A percentile compares a stretch with the other conserved stretches of the same genome.
Evolutionary conservation across 106 monocot species (phyloP).

Genomic region (Triglochin maritima): DNA sequence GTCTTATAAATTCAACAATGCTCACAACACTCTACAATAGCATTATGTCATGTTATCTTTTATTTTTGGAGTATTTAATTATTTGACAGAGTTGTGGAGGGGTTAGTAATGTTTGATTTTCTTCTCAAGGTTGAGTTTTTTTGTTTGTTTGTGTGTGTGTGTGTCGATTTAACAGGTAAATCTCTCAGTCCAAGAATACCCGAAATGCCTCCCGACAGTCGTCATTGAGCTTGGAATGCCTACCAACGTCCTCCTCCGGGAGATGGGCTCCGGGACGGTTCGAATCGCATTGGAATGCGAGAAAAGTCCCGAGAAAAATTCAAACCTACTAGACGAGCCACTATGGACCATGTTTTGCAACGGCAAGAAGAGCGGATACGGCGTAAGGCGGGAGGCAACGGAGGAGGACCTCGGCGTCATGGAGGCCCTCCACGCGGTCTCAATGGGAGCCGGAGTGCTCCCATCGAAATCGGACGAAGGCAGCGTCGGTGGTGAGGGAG

Average conservation of each 20-base stretch:
- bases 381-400: slow-evolving; percentile 42
- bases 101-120: no score
- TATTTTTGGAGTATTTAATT: no score
- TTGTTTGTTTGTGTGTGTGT: no score
- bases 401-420: slow-evolving; percentile 55
- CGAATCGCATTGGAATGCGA: slow-evolving; percentile 91
- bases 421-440: slow-evolving; percentile 72
- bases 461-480: slow-evolving; percentile 25
- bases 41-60: no score
- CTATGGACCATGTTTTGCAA: slow-evolving; percentile 70
- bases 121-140: no score
- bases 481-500: slow-evolving; percentile 29
- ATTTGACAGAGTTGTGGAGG: no score
- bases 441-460: slow-evolving; percentile 91
- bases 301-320: slow-evolving; percentile 35
- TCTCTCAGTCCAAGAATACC: slow-evolving; percentile 58
- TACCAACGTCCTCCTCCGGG: slow-evolving; percentile 58
- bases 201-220: slow-evolving; percentile 42
- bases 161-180: slow-evolving; percentile 25
- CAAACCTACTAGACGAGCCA: slow-evolving; percentile 63
- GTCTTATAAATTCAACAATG: no score
- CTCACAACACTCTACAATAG: no score
- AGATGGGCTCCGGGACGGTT: slow-evolving; percentile 61
- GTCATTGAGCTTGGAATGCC: slow-evolving; percentile 57
- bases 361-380: slow-evolving; percentile 56